Percentiles rank a stretch among this genome's conserved stretches.
Evolutionary conservation across 2,329 filamentous ascomycete genomes (phyloP).

Genomic region (Decorospora gaudefroyi): DNA sequence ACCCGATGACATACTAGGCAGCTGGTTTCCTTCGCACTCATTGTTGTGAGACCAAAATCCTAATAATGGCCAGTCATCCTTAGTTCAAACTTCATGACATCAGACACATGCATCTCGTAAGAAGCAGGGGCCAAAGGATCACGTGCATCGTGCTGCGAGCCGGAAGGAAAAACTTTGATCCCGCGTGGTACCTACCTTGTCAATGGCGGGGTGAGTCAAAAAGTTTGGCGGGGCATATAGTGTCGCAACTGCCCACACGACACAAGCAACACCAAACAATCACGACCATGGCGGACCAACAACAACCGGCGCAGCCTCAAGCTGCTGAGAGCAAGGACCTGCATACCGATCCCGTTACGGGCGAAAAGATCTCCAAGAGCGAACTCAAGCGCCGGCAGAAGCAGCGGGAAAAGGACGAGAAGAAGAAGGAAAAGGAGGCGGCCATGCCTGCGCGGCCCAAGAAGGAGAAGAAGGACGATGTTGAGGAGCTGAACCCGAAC

Average conservation of each 20-base stretch:
- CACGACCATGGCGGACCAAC: slow-evolving; percentile 42
- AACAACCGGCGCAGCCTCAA: slow-evolving; percentile 32
- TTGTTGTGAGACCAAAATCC: too few species aligned
- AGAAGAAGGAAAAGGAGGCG: slow-evolving; percentile 83
- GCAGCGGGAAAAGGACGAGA: slow-evolving; percentile 85
- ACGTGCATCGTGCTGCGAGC: neutral
- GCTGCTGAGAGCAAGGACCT: slow-evolving; percentile 61
- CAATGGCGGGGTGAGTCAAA: slow-evolving; percentile 30
- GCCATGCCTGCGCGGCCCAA: slow-evolving; percentile 64
- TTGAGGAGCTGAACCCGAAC: slow-evolving; percentile 74
- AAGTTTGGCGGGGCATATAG: slow-evolving; percentile 25
- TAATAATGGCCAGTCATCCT: too few species aligned
- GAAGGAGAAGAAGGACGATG: slow-evolving; percentile 64
- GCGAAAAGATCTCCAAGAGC: slow-evolving; percentile 69
- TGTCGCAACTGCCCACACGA: slow-evolving; percentile 21
- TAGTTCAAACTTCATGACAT: too few species aligned
- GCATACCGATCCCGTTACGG: slow-evolving; percentile 88
- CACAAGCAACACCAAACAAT: slow-evolving; percentile 19
- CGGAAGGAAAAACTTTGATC: slow-evolving; percentile 24
- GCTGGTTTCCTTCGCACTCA: too few species aligned
- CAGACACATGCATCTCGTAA: too few species aligned
- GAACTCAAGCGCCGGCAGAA: slow-evolving; percentile 92
- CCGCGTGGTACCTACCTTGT: slow-evolving; percentile 5
- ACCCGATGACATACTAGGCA: too few species aligned
- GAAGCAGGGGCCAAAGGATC: too few species aligned